Percentiles rank a stretch among this genome's conserved stretches.
Conservation (phyloP, 2,329 filamentous ascomycete species). For the Penicillium sp. region DNA sequence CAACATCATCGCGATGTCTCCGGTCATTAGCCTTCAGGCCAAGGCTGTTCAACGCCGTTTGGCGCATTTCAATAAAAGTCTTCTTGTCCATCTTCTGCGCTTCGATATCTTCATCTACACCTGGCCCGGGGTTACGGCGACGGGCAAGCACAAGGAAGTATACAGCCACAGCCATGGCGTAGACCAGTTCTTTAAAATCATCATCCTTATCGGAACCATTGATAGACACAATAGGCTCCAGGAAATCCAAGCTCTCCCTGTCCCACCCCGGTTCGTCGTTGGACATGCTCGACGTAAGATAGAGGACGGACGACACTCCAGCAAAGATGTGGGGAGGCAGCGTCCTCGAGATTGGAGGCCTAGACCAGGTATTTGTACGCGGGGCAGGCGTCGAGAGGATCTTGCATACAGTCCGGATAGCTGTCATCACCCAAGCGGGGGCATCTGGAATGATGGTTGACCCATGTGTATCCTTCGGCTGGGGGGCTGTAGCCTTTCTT, state of each 20-base stretch:
- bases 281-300: conserved; percentile 36
- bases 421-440: conserved; percentile 61
- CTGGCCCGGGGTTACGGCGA: conserved; percentile 37
- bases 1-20: conserved; percentile 45
- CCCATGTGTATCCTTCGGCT: conserved; percentile 15
- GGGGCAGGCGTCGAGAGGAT: conserved; percentile 49
- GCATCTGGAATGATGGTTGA: conserved; percentile 33
- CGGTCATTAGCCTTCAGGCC: conserved; percentile 35
- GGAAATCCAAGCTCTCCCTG: conserved; percentile 28
- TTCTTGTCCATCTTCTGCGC: conserved; percentile 34
- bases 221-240: conserved; percentile 32
- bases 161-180: conserved; percentile 35
- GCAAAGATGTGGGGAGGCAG: conserved; percentile 66
- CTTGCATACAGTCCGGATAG: conserved; percentile 57
- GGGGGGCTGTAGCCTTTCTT: conserved; percentile 12
- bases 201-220: conserved; percentile 43
- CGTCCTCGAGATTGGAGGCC: conserved; percentile 34
- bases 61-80: conserved; percentile 35
- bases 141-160: conserved; percentile 42
- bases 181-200: conserved; percentile 34
- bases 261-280: conserved; percentile 43
- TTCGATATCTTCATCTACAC: conserved; percentile 11
- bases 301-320: conserved; percentile 56
- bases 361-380: conserved; percentile 29
- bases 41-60: conserved; percentile 31